phyloP scores from a whole-genome alignment of 805 yeast genomes.

The Priceomyces melissophilus region DNA sequence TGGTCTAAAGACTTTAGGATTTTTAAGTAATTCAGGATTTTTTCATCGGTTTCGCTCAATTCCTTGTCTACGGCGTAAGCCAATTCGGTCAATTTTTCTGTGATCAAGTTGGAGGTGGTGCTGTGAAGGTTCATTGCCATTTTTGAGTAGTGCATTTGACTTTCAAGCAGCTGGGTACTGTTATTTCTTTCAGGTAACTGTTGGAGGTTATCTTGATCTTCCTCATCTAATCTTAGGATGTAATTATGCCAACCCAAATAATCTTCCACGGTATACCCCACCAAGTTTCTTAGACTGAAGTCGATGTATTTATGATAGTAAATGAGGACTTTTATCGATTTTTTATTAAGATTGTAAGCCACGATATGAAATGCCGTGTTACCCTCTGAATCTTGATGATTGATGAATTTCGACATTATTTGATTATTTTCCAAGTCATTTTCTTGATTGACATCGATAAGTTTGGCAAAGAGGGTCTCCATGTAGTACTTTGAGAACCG shows the following conservation, averaged over 20 bases:
- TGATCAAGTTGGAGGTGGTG: slow-evolving; percentile 29
- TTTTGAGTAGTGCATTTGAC: slow-evolving; percentile 34
- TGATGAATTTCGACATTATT: slow-evolving; percentile 52
- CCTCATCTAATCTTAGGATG: slow-evolving; percentile 22
- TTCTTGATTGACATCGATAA: slow-evolving; percentile 27
- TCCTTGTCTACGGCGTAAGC: slow-evolving; percentile 37
- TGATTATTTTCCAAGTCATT: slow-evolving; percentile 19
- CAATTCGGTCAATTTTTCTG: slow-evolving; percentile 38
- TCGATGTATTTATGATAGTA: slow-evolving; percentile 76
- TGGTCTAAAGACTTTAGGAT: slow-evolving; percentile 18
- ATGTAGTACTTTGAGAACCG: slow-evolving; percentile 37
- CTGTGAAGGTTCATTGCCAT: slow-evolving; percentile 32
- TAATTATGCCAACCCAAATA: slow-evolving; percentile 34
- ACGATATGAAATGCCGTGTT: slow-evolving; percentile 94
- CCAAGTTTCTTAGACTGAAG: slow-evolving; percentile 40
- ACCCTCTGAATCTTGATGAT: slow-evolving; percentile 89
- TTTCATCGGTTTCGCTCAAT: slow-evolving; percentile 34
- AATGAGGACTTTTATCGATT: slow-evolving; percentile 75
- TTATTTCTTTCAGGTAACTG: slow-evolving; percentile 2
- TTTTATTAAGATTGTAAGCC: slow-evolving; percentile 67
- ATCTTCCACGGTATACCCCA: slow-evolving; percentile 43
- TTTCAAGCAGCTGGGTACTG: slow-evolving; percentile 30
- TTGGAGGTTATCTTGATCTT: slow-evolving; percentile 2
- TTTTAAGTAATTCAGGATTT: slow-evolving; percentile 24
- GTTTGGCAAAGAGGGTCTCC: slow-evolving; percentile 33